These are phyloP conservation scores for Phycomyces blakesleeanus DNA, from an alignment of 192 early-diverging fungal genomes.

Conservation along the genomic window DNA sequence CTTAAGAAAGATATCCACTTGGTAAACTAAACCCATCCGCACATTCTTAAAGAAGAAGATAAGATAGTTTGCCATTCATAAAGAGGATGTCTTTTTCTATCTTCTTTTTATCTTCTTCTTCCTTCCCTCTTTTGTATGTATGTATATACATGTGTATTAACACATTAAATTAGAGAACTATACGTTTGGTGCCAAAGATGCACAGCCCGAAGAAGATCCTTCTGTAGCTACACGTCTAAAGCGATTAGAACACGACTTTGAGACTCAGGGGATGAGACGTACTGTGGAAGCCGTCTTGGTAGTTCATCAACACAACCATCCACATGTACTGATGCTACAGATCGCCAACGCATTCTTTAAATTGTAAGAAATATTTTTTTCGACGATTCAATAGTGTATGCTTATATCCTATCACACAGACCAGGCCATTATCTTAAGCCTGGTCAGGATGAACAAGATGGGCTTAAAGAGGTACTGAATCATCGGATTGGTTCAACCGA, in stretches of 20 bases:
- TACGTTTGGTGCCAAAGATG: slow-evolving; percentile 70
- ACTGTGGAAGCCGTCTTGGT: slow-evolving; percentile 73
- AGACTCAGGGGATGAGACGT: slow-evolving; percentile 56
- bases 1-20: slow-evolving; percentile 18
- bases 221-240: slow-evolving; percentile 53
- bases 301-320: slow-evolving; percentile 77
- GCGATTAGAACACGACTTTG: slow-evolving; percentile 62
- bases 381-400: not conserved
- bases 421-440: slow-evolving; percentile 70
- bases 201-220: slow-evolving; percentile 67
- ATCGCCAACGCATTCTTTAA: slow-evolving; percentile 73
- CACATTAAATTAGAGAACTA: slow-evolving; percentile 44
- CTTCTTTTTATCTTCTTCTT: too few relatives aligned
- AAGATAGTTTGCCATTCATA: not conserved
- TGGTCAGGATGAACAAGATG: slow-evolving; percentile 71
- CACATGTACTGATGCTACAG: slow-evolving; percentile 76
- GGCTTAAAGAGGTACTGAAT: slow-evolving; percentile 58
- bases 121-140: too few relatives aligned
- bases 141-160: not conserved
- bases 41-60: not conserved
- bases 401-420: slow-evolving; percentile 30
- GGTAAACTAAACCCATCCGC: slow-evolving; percentile 8
- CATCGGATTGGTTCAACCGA: slow-evolving; percentile 48
- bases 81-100: too few relatives aligned
- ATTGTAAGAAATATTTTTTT: slow-evolving; percentile 47